Evolutionary conservation across 331 rosid species (phyloP).

Genomic region (Quercus tomentella): DNA sequence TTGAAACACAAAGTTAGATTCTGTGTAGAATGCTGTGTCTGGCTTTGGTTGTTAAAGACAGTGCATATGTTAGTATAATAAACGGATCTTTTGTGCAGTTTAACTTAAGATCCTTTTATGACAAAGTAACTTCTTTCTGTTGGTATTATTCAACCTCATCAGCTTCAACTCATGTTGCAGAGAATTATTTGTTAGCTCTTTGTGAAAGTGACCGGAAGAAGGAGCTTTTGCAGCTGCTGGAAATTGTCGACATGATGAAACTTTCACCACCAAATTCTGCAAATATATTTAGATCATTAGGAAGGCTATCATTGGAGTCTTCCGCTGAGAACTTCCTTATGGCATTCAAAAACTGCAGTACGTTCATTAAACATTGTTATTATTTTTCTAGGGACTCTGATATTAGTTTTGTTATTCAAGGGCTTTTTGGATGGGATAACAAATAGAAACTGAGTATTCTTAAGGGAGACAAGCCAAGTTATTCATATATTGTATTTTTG

Average conservation of each 20-base stretch:
- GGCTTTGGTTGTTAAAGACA: constrained; percentile 7
- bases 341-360: constrained; percentile 56
- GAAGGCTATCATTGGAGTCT: constrained; percentile 58
- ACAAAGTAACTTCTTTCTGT: constrained; percentile 13
- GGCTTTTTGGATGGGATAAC: constrained; percentile 17
- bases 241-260: constrained; percentile 49
- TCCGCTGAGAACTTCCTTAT: constrained; percentile 60
- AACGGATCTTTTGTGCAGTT: neutral
- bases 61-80: constrained; percentile 5
- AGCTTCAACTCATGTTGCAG: constrained; percentile 48
- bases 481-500: neutral
- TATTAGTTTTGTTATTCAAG: constrained; percentile 8
- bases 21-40: constrained; percentile 11
- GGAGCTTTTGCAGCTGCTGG: constrained; percentile 63
- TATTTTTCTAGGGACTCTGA: neutral
- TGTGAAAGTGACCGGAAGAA: constrained; percentile 61
- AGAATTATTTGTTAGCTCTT: constrained; percentile 71
- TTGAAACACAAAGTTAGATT: constrained; percentile 1
- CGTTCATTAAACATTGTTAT: constrained; percentile 11
- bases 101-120: neutral
- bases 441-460: neutral
- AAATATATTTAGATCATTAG: constrained; percentile 60
- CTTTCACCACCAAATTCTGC: constrained; percentile 36
- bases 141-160: constrained; percentile 13
- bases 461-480: constrained; percentile 18